These are phyloP conservation scores for Solanum rostratum DNA, from an alignment of 257 asterid genomes.

Conservation along the genomic window DNA sequence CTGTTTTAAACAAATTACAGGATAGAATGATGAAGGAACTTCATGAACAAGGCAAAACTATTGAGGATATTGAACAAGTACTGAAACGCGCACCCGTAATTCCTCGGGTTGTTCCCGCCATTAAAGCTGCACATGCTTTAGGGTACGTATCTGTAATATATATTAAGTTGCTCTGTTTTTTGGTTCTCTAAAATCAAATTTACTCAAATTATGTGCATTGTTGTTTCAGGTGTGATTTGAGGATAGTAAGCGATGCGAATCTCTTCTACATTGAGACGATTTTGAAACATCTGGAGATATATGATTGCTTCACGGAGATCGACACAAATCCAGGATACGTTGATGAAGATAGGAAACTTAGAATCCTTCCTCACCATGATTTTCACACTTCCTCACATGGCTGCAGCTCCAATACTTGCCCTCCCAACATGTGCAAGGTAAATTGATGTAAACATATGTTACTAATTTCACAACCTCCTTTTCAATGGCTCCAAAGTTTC, in stretches of 20 bases:
- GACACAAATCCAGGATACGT: conserved; percentile 56
- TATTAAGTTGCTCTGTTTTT: neutral
- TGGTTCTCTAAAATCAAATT: neutral
- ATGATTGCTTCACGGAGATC: conserved; percentile 51
- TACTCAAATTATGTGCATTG: neutral
- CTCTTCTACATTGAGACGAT: conserved; percentile 64
- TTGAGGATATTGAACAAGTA: conserved; percentile 36
- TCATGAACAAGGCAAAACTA: conserved; percentile 36
- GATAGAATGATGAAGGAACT: conserved; percentile 54
- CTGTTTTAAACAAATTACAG: conserved; percentile 15
- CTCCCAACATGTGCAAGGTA: conserved; percentile 89
- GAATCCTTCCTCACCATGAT: conserved; percentile 60
- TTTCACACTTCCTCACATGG: conserved; percentile 26
- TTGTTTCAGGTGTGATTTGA: conserved; percentile 56
- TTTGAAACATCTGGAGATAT: conserved; percentile 50
- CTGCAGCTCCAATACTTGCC: conserved; percentile 36
- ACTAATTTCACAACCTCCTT: too few species aligned
- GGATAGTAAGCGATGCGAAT: conserved; percentile 85
- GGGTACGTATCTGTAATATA: conserved; percentile 39
- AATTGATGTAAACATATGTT: too few species aligned
- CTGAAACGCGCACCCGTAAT: conserved; percentile 35
- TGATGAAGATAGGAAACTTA: conserved; percentile 53
- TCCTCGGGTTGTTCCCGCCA: conserved; percentile 40
- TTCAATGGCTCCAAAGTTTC: neutral
- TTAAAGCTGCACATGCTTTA: conserved; percentile 41